A percentile compares a stretch with the other conserved stretches of the same genome.
Evolutionary conservation across 805 yeast genomes (phyloP).

Genomic region (Peterozyma xylosa): DNA sequence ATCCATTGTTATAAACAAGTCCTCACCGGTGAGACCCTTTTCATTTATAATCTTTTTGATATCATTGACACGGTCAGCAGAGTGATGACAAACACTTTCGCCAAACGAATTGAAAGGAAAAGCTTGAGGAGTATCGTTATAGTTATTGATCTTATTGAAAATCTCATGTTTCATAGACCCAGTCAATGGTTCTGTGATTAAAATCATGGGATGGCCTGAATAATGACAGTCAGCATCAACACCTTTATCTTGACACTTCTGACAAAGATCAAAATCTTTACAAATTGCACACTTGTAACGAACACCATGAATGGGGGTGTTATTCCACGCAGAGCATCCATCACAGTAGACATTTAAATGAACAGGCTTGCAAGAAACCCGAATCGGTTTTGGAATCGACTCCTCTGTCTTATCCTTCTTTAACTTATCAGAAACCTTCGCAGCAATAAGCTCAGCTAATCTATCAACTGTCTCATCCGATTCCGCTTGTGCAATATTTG

Average conservation of each 20-base stretch:
- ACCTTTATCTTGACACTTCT: conserved; percentile 25
- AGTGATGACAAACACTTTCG: background rate
- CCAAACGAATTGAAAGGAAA: background rate
- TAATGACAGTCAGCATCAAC: conserved; percentile 12
- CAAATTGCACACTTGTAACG: conserved; percentile 48
- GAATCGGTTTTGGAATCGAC: background rate
- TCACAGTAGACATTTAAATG: conserved; percentile 21
- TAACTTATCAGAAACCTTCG: conserved; percentile 4
- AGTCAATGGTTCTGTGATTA: conserved; percentile 12
- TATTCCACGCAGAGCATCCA: conserved; percentile 16
- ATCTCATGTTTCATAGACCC: background rate
- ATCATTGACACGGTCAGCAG: background rate
- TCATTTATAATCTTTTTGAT: background rate
- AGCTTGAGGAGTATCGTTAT: background rate
- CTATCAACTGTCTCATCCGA: conserved; percentile 3
- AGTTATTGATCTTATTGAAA: background rate
- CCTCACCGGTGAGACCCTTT: background rate
- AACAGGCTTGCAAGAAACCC: conserved; percentile 4
- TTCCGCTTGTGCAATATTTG: background rate
- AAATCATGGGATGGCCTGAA: conserved; percentile 18
- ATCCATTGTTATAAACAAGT: conserved; percentile 3
- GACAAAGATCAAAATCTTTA: conserved; percentile 45
- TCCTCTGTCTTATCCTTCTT: background rate
- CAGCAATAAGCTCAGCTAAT: background rate
- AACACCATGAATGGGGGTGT: conserved; percentile 31